Evolutionary conservation across 208 protist genomes (phyloP).

Genomic region (Strigomonas culicis): DNA sequence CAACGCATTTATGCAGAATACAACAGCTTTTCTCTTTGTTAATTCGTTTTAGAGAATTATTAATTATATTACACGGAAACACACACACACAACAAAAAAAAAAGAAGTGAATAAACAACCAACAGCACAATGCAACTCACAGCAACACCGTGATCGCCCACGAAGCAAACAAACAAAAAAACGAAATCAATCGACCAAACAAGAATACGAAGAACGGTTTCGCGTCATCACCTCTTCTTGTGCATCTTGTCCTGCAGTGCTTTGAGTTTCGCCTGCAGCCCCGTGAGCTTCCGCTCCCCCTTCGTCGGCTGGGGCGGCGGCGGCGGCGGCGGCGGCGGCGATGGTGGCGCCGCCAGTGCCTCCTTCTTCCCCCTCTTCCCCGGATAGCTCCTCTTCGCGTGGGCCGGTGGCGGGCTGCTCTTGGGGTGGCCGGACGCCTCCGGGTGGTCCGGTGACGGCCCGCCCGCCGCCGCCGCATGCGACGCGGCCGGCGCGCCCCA

Average conservation of each 20-base stretch:
- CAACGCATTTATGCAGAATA: too few relatives aligned
- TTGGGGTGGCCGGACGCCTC: not conserved
- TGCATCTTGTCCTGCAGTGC: slow-evolving; percentile 81
- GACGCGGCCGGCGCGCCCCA: not conserved
- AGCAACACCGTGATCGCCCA: too few relatives aligned
- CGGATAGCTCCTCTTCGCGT: not conserved
- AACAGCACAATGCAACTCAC: too few relatives aligned
- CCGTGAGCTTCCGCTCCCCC: slow-evolving; percentile 77
- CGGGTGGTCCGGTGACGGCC: slow-evolving; percentile 4
- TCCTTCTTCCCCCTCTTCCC: slow-evolving; percentile 14
- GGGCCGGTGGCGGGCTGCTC: not conserved
- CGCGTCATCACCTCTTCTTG: slow-evolving; percentile 22
- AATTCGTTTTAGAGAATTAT: too few relatives aligned
- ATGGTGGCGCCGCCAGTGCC: slow-evolving; percentile 14
- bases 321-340: slow-evolving; percentile 23
- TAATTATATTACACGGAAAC: not conserved
- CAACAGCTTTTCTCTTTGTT: slow-evolving; percentile 7
- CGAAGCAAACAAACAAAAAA: slow-evolving; percentile 6
- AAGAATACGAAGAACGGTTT: slow-evolving; percentile 1
- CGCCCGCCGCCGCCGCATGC: not conserved
- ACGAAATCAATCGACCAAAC: not conserved
- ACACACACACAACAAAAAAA: slow-evolving; percentile 10
- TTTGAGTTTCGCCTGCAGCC: slow-evolving; percentile 76
- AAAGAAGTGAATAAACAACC: slow-evolving; percentile 5
- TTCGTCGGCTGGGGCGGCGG: slow-evolving; percentile 57